Conservation (phyloP, 2,329 filamentous ascomycete species). For the Fusarium ambrosium region DNA sequence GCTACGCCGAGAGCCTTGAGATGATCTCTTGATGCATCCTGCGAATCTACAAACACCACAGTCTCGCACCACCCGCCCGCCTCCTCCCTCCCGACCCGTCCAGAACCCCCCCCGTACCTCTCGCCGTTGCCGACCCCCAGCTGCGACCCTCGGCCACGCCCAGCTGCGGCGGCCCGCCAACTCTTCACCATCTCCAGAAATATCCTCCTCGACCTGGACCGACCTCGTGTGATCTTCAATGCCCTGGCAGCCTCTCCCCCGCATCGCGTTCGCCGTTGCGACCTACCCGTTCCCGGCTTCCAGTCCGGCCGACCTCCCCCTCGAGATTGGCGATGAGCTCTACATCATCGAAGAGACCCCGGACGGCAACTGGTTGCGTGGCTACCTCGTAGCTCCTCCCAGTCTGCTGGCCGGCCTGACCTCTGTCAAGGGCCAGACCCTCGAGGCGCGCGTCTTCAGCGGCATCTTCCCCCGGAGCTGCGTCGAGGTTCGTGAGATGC, state of each 20-base stretch:
- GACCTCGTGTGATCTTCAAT: constrained; percentile 63
- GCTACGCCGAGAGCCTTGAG: constrained; percentile 39
- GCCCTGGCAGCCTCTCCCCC: constrained; percentile 97
- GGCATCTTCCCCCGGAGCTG: constrained; percentile 96
- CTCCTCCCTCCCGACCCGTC: constrained; percentile 16
- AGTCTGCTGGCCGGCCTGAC: constrained; percentile 93
- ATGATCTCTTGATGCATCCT: constrained; percentile 48
- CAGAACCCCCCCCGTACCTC: constrained; percentile 1
- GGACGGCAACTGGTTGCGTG: constrained; percentile 92
- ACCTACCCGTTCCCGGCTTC: constrained; percentile 93
- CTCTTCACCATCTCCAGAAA: constrained; percentile 20
- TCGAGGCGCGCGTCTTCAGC: constrained; percentile 97
- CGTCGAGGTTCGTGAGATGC: constrained; percentile 92
- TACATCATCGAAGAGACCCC: constrained; percentile 99
- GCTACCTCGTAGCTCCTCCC: constrained; percentile 94
- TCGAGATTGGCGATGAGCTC: constrained; percentile 97
- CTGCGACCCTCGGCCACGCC: constrained; percentile 36
- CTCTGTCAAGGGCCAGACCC: constrained; percentile 89
- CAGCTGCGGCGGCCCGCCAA: constrained; percentile 31
- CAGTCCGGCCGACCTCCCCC: constrained; percentile 89
- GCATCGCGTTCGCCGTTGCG: constrained; percentile 98
- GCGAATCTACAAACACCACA: constrained; percentile 28
- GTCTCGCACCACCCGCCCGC: constrained; percentile 13
- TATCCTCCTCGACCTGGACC: constrained; percentile 30
- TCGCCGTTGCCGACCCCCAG: constrained; percentile 38